Conservation (phyloP, 441 rosid genomes). For the Adansonia gregorii region DNA sequence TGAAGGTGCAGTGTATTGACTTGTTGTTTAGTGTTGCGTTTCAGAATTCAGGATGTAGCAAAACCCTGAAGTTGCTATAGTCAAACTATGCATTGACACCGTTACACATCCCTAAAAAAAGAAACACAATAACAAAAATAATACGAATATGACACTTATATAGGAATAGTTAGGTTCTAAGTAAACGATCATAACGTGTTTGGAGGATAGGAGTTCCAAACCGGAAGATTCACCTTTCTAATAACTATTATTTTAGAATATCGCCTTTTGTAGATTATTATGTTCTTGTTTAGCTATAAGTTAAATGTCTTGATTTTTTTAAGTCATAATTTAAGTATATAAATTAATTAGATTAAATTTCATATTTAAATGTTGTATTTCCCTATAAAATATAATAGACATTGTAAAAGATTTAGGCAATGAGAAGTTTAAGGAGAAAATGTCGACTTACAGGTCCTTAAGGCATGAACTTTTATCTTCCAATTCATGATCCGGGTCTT, state of each 20-base stretch:
- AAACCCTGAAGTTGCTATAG: neutral
- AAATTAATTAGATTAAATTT: too few species aligned
- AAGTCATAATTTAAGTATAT: too few species aligned
- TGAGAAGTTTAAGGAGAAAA: neutral
- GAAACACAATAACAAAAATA: too few species aligned
- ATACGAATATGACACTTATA: too few species aligned
- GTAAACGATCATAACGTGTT: too few species aligned
- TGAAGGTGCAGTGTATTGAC: conserved; percentile 25
- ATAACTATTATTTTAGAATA: neutral
- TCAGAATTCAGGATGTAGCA: neutral
- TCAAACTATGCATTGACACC: too few species aligned
- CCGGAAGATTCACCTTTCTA: neutral
- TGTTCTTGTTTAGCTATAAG: neutral
- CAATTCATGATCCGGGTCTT: conserved; percentile 24
- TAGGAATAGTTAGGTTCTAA: too few species aligned
- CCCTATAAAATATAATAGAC: neutral
- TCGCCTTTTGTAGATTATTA: neutral
- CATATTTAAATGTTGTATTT: neutral
- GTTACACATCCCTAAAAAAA: too few species aligned
- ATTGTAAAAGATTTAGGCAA: neutral
- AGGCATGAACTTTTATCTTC: conserved; percentile 48
- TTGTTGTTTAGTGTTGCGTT: conserved; percentile 21
- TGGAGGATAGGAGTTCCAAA: too few species aligned
- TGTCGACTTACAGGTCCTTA: conserved; percentile 53
- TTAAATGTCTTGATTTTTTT: too few species aligned